Evolutionary conservation across 257 asterid species (phyloP).

Genomic region (Solanum chilense): DNA sequence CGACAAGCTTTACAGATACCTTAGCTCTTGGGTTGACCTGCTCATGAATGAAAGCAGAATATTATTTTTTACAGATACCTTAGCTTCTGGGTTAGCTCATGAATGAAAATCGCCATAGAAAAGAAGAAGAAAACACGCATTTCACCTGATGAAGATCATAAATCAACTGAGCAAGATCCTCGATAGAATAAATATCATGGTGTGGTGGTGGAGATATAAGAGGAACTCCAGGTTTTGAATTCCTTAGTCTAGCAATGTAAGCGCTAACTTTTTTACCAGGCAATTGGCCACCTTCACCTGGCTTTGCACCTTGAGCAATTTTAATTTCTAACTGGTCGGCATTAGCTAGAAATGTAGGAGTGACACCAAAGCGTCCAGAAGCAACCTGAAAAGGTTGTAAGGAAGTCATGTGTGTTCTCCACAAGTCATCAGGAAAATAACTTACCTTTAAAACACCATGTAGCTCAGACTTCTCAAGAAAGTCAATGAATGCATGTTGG

Average conservation of each 20-base stretch:
- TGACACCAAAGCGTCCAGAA: slow-evolving; percentile 98
- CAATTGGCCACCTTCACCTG: slow-evolving; percentile 99
- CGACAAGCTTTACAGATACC: slow-evolving; percentile 95
- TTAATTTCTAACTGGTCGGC: slow-evolving; percentile 94
- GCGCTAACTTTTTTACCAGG: slow-evolving; percentile 99
- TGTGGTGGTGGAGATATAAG: slow-evolving; percentile 99
- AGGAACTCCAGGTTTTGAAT: slow-evolving; percentile 99
- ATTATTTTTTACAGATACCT: slow-evolving; percentile 40
- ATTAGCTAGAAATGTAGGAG: slow-evolving; percentile 95
- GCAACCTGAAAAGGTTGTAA: slow-evolving; percentile 53
- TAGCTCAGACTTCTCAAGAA: not conserved
- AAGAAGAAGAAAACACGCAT: not conserved
- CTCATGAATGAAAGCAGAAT: slow-evolving; percentile 1
- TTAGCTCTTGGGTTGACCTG: slow-evolving; percentile 97
- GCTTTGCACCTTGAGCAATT: slow-evolving; percentile 99
- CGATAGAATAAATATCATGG: slow-evolving; percentile 96
- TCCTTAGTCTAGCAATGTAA: slow-evolving; percentile 90
- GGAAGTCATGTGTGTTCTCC: not conserved
- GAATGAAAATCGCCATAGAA: not conserved
- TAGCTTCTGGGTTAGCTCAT: slow-evolving; percentile 69
- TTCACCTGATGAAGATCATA: slow-evolving; percentile 98
- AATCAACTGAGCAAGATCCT: slow-evolving; percentile 98
- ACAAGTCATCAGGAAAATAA: not conserved
- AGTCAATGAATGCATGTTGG: not conserved
- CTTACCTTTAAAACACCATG: not conserved